Percentiles rank a stretch among this genome's conserved stretches.
Evolutionary conservation across 2,329 filamentous ascomycete genomes (phyloP).

Genomic region (Cordyceps tenuipes): DNA sequence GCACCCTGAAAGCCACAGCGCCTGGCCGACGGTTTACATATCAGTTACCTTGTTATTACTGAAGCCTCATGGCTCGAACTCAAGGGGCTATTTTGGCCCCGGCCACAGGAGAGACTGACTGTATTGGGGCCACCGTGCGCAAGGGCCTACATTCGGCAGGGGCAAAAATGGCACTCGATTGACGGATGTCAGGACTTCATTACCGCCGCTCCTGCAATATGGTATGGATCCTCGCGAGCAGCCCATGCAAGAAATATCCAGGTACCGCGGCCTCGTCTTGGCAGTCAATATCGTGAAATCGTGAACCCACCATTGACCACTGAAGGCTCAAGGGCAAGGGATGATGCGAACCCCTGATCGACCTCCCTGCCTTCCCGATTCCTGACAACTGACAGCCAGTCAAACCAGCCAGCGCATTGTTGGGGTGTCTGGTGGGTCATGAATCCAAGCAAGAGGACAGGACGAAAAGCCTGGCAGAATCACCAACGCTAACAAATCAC

Average conservation of each 20-base stretch:
- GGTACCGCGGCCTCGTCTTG: not conserved
- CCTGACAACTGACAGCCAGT: not conserved
- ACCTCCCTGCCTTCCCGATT: not conserved
- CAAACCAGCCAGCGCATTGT: not conserved
- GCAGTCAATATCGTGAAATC: not conserved
- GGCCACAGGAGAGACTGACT: not conserved
- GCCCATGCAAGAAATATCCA: not conserved
- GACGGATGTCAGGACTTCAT: slow-evolving; percentile 1
- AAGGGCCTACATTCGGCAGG: not conserved
- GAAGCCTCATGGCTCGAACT: slow-evolving; percentile 1
- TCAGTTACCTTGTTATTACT: not conserved
- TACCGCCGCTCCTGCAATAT: not conserved
- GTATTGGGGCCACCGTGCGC: not conserved
- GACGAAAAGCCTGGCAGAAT: not conserved
- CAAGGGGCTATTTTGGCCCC: not conserved
- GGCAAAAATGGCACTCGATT: not conserved
- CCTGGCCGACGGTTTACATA: not conserved
- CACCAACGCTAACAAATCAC: not conserved
- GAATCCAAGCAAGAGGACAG: not conserved
- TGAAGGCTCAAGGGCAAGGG: not conserved
- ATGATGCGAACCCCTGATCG: slow-evolving; percentile 9
- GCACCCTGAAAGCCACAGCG: not conserved
- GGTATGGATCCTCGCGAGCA: not conserved
- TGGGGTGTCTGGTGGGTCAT: not conserved
- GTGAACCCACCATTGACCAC: not conserved